A percentile compares a stretch with the other conserved stretches of the same genome.
Conservation (phyloP, 305 asterid species). For the Solanum chacoense region DNA sequence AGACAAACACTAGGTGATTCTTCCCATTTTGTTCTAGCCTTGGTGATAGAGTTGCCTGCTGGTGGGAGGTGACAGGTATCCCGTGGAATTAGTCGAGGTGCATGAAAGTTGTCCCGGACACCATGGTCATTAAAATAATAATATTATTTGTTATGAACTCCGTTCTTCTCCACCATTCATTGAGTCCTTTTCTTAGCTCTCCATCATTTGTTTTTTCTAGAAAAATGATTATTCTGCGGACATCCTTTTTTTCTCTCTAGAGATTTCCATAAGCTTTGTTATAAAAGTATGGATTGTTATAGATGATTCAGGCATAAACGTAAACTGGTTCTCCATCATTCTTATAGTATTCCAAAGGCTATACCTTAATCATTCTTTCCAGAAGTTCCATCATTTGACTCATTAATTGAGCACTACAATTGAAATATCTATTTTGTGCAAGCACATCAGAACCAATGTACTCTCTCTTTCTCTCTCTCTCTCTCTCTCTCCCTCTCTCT, state of each 20-base stretch:
- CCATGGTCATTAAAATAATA: neutral
- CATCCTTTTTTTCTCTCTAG: neutral
- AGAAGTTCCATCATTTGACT: neutral
- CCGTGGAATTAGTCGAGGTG: neutral
- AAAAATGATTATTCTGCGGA: neutral
- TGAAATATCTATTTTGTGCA: neutral
- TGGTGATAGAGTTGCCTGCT: neutral
- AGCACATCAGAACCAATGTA: neutral
- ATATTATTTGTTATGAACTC: neutral
- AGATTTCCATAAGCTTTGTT: neutral
- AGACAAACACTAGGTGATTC: neutral
- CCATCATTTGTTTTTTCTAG: neutral
- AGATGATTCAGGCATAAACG: neutral
- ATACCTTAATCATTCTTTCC: neutral
- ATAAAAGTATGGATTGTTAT: neutral
- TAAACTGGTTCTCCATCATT: neutral
- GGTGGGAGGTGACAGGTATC: neutral
- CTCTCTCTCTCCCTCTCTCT: neutral
- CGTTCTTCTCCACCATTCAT: neutral
- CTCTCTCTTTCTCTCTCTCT: neutral
- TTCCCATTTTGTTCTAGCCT: neutral
- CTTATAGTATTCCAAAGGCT: neutral
- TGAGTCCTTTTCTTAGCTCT: neutral
- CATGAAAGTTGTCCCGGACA: neutral
- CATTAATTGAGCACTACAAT: neutral